A percentile compares a stretch with the other conserved stretches of the same genome.
These are phyloP conservation scores for Sarcodon sp. DNA, from an alignment of 768 basidiomycete genomes.

Conservation along the genomic window DNA sequence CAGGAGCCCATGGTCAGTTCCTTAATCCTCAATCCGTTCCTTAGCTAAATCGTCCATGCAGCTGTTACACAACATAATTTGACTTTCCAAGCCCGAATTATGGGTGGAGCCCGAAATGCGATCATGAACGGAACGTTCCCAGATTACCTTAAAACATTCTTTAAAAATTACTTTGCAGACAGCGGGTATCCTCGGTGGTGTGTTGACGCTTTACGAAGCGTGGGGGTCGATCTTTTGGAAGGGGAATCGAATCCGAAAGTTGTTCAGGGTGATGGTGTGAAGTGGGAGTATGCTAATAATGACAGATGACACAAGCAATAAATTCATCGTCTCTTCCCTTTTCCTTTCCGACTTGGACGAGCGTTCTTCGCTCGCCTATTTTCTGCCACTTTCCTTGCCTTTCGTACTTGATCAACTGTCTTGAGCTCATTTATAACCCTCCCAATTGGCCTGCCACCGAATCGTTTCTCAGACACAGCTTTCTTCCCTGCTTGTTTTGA, in stretches of 20 bases:
- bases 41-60: slow-evolving; percentile 15
- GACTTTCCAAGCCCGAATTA: slow-evolving; percentile 75
- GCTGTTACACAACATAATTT: slow-evolving; percentile 78
- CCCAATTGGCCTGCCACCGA: slow-evolving; percentile 45
- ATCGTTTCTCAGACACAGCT: slow-evolving; percentile 23
- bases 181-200: slow-evolving; percentile 84
- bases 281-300: slow-evolving; percentile 70
- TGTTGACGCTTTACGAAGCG: slow-evolving; percentile 69
- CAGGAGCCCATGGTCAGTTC: slow-evolving; percentile 67
- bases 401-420: slow-evolving; percentile 79
- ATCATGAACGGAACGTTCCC: slow-evolving; percentile 74
- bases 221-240: slow-evolving; percentile 73
- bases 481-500: slow-evolving; percentile 21
- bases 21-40: slow-evolving; percentile 4
- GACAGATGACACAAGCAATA: slow-evolving; percentile 4
- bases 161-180: slow-evolving; percentile 63
- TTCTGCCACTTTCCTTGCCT: slow-evolving; percentile 50
- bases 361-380: slow-evolving; percentile 70
- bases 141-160: slow-evolving; percentile 63
- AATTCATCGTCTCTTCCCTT: slow-evolving; percentile 24
- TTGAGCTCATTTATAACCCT: slow-evolving; percentile 77
- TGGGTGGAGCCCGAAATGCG: slow-evolving; percentile 76
- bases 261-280: slow-evolving; percentile 49
- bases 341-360: slow-evolving; percentile 36
- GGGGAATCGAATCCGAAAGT: slow-evolving; percentile 32